Evolutionary conservation across 1,284 basidiomycete genomes (phyloP).

Genomic region (Marasmius sp.): DNA sequence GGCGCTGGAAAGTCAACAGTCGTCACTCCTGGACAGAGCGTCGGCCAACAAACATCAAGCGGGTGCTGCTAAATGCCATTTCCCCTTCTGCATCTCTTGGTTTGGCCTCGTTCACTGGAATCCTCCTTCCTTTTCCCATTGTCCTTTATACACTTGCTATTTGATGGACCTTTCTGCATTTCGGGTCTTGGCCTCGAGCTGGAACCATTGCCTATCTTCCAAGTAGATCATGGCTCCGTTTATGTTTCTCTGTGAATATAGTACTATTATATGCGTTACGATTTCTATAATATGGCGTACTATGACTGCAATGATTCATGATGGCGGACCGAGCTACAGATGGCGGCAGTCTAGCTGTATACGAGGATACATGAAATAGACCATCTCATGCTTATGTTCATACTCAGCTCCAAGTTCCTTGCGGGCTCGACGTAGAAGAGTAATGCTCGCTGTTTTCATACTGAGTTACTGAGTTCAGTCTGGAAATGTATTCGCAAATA

Average conservation of each 20-base stretch:
- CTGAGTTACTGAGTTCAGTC: no score
- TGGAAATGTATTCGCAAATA: no score
- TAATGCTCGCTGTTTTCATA: no score
- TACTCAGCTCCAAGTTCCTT: no score
- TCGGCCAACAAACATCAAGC: slow-evolving; percentile 70
- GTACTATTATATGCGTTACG: slow-evolving; percentile 17
- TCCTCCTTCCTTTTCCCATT: slow-evolving; percentile 21
- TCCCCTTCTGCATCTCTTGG: slow-evolving; percentile 1
- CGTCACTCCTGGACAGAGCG: slow-evolving; percentile 74
- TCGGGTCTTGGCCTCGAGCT: slow-evolving; percentile 2
- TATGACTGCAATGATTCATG: neutral
- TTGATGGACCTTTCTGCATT: slow-evolving; percentile 20
- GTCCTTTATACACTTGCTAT: slow-evolving; percentile 20
- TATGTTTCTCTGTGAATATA: slow-evolving; percentile 24
- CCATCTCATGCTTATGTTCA: no score
- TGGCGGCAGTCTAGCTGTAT: no score
- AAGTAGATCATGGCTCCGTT: slow-evolving; percentile 14
- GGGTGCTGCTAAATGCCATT: slow-evolving; percentile 64
- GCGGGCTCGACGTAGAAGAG: no score
- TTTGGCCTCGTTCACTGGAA: slow-evolving; percentile 2
- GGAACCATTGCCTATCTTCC: neutral
- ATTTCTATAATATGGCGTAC: neutral
- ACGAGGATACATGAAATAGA: no score
- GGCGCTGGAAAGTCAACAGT: slow-evolving; percentile 70
- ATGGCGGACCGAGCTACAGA: no score